Evolutionary conservation across 2,329 filamentous ascomycete species (phyloP).

Genomic region (Cordyceps tenuipes): DNA sequence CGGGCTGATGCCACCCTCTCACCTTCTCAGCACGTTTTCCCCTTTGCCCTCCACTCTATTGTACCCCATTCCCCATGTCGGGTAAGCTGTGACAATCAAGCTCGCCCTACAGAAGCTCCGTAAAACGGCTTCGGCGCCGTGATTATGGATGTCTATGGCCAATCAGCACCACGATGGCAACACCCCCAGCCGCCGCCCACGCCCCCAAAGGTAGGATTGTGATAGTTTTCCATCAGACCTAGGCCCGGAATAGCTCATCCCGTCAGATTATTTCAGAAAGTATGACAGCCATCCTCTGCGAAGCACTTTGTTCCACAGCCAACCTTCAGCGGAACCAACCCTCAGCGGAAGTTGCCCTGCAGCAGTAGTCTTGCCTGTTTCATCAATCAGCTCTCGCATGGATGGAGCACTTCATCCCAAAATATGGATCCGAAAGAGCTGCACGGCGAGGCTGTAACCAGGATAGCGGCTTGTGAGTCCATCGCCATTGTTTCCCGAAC

Average conservation of each 20-base stretch:
- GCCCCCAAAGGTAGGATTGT: neutral
- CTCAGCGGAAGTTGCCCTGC: neutral
- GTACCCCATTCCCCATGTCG: conserved; percentile 3
- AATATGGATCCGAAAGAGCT: conserved; percentile 3
- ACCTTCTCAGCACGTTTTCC: conserved; percentile 6
- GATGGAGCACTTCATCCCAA: neutral
- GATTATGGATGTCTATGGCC: conserved; percentile 4
- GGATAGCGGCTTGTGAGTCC: conserved; percentile 5
- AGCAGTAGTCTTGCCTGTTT: neutral
- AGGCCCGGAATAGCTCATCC: conserved; percentile 3
- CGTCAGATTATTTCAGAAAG: conserved; percentile 10
- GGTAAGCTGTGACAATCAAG: conserved; percentile 7
- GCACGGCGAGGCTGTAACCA: conserved; percentile 4
- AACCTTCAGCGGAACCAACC: neutral
- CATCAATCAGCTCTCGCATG: neutral
- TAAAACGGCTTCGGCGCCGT: conserved; percentile 7
- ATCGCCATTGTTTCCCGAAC: conserved; percentile 2
- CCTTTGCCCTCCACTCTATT: neutral
- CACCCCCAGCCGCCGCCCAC: neutral
- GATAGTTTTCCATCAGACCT: conserved; percentile 10
- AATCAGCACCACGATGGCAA: neutral
- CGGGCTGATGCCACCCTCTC: conserved; percentile 7
- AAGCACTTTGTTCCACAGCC: neutral
- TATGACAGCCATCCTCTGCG: neutral
- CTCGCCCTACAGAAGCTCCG: neutral